Percentiles rank a stretch among this genome's conserved stretches.
These are phyloP conservation scores for Aureobasidium musti DNA, from an alignment of 2,329 filamentous ascomycete genomes.

Conservation along the genomic window DNA sequence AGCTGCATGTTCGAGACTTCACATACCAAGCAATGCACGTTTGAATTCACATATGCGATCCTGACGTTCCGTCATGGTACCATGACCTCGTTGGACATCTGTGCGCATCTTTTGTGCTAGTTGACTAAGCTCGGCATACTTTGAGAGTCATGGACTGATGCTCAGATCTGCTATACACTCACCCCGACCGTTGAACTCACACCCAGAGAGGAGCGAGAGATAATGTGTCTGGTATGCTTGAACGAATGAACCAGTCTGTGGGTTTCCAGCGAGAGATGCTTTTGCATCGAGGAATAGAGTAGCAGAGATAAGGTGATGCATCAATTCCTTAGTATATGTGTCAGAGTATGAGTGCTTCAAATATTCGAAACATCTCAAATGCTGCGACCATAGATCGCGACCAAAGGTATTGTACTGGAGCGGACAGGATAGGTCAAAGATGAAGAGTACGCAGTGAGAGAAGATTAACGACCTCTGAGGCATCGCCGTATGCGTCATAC, in stretches of 20 bases:
- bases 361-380: constrained; percentile 54
- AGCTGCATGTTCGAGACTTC: constrained; percentile 38
- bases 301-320: constrained; percentile 57
- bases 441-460: constrained; percentile 58
- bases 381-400: constrained; percentile 56
- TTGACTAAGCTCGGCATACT: constrained; percentile 1
- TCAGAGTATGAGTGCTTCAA: constrained; percentile 40
- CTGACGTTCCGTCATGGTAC: constrained; percentile 4
- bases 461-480: constrained; percentile 58
- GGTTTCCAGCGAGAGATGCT: constrained; percentile 21
- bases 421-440: constrained; percentile 54
- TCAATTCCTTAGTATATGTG: constrained; percentile 32
- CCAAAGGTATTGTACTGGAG: constrained; percentile 31
- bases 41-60: constrained; percentile 31
- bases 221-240: too few relatives aligned
- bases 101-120: constrained; percentile 11
- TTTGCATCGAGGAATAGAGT: constrained; percentile 54
- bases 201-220: too few relatives aligned
- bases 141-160: too few relatives aligned
- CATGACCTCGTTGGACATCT: background rate
- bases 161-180: background rate
- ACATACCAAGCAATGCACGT: constrained; percentile 36
- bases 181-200: too few relatives aligned
- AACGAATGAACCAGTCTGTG: constrained; percentile 26
- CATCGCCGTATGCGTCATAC: constrained; percentile 48